Evolutionary conservation across 495 filamentous ascomycete species (phyloP).

Genomic region (Aspergillus cavernicola): DNA sequence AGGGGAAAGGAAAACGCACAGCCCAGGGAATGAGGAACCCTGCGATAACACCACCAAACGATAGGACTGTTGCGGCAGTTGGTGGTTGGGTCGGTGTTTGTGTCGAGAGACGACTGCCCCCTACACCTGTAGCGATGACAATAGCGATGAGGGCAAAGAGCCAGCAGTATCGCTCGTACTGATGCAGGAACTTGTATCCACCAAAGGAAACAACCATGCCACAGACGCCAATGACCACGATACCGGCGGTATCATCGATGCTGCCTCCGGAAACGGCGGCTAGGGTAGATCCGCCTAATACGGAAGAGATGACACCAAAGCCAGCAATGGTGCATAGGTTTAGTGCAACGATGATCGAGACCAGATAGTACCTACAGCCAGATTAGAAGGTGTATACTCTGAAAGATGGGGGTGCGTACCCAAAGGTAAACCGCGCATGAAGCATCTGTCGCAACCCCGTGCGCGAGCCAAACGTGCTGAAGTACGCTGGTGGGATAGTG

Average conservation of each 20-base stretch:
- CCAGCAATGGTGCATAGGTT: constrained; percentile 14
- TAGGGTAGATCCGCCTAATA: constrained; percentile 43
- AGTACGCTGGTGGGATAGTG: constrained; percentile 46
- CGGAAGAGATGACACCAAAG: constrained; percentile 11
- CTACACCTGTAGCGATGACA: constrained; percentile 46
- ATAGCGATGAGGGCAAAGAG: constrained; percentile 53
- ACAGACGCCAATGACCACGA: constrained; percentile 47
- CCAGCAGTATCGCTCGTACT: constrained; percentile 55
- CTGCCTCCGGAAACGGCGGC: constrained; percentile 48
- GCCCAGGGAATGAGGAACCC: constrained; percentile 15
- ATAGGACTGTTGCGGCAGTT: constrained; percentile 21
- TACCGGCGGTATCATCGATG: constrained; percentile 45
- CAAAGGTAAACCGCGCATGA: constrained; percentile 51
- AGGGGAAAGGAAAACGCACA: neutral
- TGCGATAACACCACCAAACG: constrained; percentile 13
- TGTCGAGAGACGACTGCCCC: constrained; percentile 31
- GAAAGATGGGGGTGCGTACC: constrained; percentile 24
- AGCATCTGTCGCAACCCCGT: constrained; percentile 55
- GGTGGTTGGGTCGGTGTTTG: constrained; percentile 17
- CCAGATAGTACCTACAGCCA: constrained; percentile 26
- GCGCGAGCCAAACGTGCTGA: constrained; percentile 47
- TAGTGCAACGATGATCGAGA: constrained; percentile 15
- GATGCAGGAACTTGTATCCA: constrained; percentile 49
- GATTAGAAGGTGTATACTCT: neutral
- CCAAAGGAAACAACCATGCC: constrained; percentile 46